Base-by-base conservation (phyloP, 2,329 filamentous ascomycete genomes). In the Trichophyton simii region DNA sequence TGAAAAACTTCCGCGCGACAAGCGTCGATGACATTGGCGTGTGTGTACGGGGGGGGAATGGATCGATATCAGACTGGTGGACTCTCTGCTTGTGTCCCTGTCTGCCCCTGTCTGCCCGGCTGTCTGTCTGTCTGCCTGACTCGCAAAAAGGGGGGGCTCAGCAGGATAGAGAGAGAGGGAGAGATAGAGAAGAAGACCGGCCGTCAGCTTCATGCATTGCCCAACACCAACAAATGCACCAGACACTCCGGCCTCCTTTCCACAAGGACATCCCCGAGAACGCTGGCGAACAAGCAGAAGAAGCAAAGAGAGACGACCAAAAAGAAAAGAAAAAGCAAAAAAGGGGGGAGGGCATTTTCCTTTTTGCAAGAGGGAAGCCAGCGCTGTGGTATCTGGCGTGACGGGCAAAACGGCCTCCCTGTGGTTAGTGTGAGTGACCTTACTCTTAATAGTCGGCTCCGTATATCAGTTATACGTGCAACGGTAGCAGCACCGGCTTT, bases 1-100 rank as follows among this genome's bases (percentile, higher is more conserved):
- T n/a, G 15, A 44, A 44, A 52, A 54, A 54, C 50, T 54, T 54
- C 50, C 50, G 50, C 50, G 50, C 41, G n/a, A 44, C 41, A 44
- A 44, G 41, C 44, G 44, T 8, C n/a, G 44, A 48, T 48, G 44
- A 3, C 34, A 36, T 36, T 11, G 34, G 34, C 34, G 34, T 36
- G 34, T 42, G 11, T 13, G 15, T 41, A 41, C 9, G 38, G 41
- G 41, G 41, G 15, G 8, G 34, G 34, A 4, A 34, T 34, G 31
- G 34, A 36, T 36, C 34, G 34, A 36, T 36, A 36, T 36, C 34
- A 36, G 34, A 13, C 34, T 8, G 2, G 34, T 36, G 34, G 34
- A 2, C 34, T 36, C 31, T 9, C 11, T 13, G 8, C 34, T 36
- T 13, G 34, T 36, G 34, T 36, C 34, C 11, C 34, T 36, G 34